Conservation (phyloP, 2,329 filamentous ascomycete genomes). For the Sporothrix globosa region DNA sequence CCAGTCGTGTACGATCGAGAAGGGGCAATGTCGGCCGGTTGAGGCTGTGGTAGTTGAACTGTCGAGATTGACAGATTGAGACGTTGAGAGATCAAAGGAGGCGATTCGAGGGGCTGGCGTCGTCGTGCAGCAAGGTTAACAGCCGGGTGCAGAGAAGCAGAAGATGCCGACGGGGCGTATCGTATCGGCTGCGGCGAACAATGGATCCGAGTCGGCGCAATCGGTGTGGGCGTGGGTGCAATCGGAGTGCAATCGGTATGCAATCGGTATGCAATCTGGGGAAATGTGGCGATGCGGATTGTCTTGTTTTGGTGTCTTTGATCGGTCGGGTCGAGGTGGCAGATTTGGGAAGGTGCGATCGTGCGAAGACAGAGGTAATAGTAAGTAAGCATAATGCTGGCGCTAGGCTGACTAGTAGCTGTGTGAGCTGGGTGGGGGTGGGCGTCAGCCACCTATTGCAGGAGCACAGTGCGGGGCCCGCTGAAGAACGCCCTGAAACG, state of each 20-base stretch:
- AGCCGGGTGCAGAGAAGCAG: background rate
- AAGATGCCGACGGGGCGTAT: background rate
- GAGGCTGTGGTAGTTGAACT: background rate
- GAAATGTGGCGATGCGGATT: conserved; percentile 7
- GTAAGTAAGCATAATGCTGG: background rate
- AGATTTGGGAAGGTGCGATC: too few species aligned
- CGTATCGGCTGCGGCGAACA: too few species aligned
- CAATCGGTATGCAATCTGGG: conserved; percentile 9
- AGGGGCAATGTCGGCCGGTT: background rate
- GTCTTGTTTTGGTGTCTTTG: conserved; percentile 23
- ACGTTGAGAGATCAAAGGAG: background rate
- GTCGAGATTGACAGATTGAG: background rate
- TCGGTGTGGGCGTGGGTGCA: background rate
- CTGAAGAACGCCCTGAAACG: conserved; percentile 20
- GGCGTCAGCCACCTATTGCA: conserved; percentile 2
- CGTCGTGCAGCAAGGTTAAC: background rate
- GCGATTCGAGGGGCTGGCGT: background rate
- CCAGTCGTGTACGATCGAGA: background rate
- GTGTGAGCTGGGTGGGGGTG: background rate
- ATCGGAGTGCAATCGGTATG: background rate
- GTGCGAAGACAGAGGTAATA: too few species aligned
- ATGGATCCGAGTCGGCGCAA: background rate
- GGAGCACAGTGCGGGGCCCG: conserved; percentile 21
- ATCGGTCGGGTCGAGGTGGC: background rate
- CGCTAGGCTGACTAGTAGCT: background rate